These are phyloP conservation scores for Glycine tomentella DNA, from an alignment of 306 rosid species.

Conservation along the genomic window DNA sequence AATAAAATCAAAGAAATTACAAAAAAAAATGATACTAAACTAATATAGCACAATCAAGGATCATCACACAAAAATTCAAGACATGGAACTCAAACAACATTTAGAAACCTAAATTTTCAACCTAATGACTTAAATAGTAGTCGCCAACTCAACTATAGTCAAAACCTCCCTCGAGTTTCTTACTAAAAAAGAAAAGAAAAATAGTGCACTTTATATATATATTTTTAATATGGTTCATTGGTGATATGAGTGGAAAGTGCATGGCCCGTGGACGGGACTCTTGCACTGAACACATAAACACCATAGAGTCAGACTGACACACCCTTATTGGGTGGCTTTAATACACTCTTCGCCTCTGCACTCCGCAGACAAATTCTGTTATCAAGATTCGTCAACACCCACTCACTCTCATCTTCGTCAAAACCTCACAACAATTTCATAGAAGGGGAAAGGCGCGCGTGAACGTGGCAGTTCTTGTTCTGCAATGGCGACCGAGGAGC, in stretches of 20 bases:
- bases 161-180: not conserved
- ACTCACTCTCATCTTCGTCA: too few relatives aligned
- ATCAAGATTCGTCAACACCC: not conserved
- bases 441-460: not conserved
- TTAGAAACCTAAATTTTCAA: not conserved
- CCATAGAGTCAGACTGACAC: not conserved
- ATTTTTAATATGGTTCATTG: too few relatives aligned
- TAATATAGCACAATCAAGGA: too few relatives aligned
- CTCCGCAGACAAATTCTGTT: not conserved
- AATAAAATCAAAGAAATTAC: too few relatives aligned
- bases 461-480: not conserved
- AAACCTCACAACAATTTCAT: not conserved
- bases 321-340: not conserved
- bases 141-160: too few relatives aligned
- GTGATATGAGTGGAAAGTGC: not conserved
- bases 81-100: not conserved
- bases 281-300: too few relatives aligned
- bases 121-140: not conserved
- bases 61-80: too few relatives aligned
- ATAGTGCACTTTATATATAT: too few relatives aligned
- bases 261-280: not conserved
- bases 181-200: not conserved
- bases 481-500: not conserved
- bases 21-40: too few relatives aligned
- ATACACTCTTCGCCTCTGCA: not conserved